These are phyloP conservation scores for Dacryopinax spathularia DNA, from an alignment of 768 basidiomycete species.

Conservation along the genomic window DNA sequence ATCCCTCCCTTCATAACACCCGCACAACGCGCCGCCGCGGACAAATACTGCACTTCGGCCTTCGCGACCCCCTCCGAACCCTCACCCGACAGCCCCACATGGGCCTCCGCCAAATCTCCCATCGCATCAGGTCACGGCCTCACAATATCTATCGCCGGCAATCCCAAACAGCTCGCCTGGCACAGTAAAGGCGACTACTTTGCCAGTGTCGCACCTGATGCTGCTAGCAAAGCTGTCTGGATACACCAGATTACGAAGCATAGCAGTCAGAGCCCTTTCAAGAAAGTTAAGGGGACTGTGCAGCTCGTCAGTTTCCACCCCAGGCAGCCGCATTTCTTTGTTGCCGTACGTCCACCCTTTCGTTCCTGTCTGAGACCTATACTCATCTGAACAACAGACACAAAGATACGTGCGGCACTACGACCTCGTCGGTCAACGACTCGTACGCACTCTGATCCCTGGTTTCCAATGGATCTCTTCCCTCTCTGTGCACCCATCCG, in stretches of 20 bases:
- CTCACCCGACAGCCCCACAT: slow-evolving; percentile 41
- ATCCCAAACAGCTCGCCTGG: slow-evolving; percentile 71
- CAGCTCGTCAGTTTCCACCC: slow-evolving; percentile 94
- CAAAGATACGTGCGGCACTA: slow-evolving; percentile 93
- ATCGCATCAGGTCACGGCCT: neutral
- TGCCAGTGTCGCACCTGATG: slow-evolving; percentile 64
- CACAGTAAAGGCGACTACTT: slow-evolving; percentile 92
- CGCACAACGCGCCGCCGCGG: slow-evolving; percentile 35
- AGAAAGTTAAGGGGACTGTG: slow-evolving; percentile 78
- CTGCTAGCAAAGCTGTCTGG: slow-evolving; percentile 72
- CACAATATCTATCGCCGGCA: neutral
- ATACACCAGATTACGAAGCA: slow-evolving; percentile 89
- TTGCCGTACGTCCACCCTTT: slow-evolving; percentile 52
- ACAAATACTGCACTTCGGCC: slow-evolving; percentile 53
- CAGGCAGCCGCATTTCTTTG: slow-evolving; percentile 86
- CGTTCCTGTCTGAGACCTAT: slow-evolving; percentile 7
- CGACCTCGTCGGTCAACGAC: slow-evolving; percentile 83
- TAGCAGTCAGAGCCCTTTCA: slow-evolving; percentile 96
- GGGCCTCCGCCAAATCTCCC: neutral
- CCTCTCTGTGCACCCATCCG: slow-evolving; percentile 91
- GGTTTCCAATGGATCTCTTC: slow-evolving; percentile 95
- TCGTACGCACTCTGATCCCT: slow-evolving; percentile 86
- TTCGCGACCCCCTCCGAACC: slow-evolving; percentile 43
- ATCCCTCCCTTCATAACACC: slow-evolving; percentile 65
- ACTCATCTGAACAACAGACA: slow-evolving; percentile 40